These are phyloP conservation scores for Geotrichum europaeum DNA, from an alignment of 1,139 yeast genomes.

Conservation along the genomic window DNA sequence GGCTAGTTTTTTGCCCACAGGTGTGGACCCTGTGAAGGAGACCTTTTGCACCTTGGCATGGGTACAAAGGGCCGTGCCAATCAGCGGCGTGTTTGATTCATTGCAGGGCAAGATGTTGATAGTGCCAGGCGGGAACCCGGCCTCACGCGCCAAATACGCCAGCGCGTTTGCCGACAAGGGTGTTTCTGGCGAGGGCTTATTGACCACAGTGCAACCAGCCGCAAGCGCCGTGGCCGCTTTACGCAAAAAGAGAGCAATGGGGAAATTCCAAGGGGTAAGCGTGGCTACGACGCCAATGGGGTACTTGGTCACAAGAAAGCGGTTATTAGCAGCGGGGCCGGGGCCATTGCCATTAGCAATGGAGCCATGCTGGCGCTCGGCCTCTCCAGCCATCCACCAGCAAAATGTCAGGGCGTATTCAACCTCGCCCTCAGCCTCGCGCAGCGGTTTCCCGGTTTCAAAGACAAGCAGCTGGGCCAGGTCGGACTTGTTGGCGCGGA, in stretches of 20 bases:
- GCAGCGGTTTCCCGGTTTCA: conserved; percentile 60
- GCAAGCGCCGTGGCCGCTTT: conserved; percentile 79
- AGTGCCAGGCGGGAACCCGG: conserved; percentile 77
- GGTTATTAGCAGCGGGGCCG: conserved; percentile 58
- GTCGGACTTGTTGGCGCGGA: conserved; percentile 45
- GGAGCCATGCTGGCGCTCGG: conserved; percentile 43
- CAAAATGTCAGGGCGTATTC: conserved; percentile 37
- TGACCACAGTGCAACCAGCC: conserved; percentile 70
- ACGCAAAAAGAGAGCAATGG: conserved; percentile 76
- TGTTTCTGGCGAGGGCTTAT: conserved; percentile 76
- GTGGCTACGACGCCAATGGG: conserved; percentile 80
- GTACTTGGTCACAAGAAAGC: conserved; percentile 39
- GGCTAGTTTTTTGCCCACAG: conserved; percentile 65
- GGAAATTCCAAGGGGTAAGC: conserved; percentile 84
- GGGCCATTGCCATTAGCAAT: conserved; percentile 59
- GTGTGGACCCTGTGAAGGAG: conserved; percentile 79
- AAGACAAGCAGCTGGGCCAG: conserved; percentile 56
- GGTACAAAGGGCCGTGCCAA: conserved; percentile 65
- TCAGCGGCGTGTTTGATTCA: conserved; percentile 58
- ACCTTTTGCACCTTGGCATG: conserved; percentile 67
- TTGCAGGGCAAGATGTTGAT: conserved; percentile 67
- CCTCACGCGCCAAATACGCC: conserved; percentile 54
- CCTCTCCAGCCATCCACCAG: conserved; percentile 41
- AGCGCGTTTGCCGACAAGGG: conserved; percentile 69
- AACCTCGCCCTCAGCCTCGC: conserved; percentile 37